A percentile compares a stretch with the other conserved stretches of the same genome.
These are phyloP conservation scores for Suhomyces yuchorum DNA, from an alignment of 1,139 yeast genomes.

Conservation along the genomic window DNA sequence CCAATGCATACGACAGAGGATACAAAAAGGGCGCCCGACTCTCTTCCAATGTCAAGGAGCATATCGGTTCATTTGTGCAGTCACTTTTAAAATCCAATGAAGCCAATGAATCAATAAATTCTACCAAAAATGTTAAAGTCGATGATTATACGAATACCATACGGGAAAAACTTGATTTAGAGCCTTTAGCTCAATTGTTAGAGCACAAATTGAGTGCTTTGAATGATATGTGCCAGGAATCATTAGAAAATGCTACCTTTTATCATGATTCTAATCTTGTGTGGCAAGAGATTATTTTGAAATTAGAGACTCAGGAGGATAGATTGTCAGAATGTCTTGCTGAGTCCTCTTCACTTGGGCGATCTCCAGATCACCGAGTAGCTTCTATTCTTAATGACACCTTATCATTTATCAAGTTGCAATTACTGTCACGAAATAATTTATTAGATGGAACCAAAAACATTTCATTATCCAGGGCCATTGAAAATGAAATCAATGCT, in stretches of 20 bases:
- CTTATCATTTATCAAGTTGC: slow-evolving; percentile 8
- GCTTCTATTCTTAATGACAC: slow-evolving; percentile 14
- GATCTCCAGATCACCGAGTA: slow-evolving; percentile 11
- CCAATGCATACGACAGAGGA: slow-evolving; percentile 40
- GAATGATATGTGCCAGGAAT: slow-evolving; percentile 25
- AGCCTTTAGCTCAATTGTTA: slow-evolving; percentile 35
- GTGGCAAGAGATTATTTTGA: slow-evolving; percentile 42
- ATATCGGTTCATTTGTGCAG: slow-evolving; percentile 17
- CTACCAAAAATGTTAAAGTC: slow-evolving; percentile 14
- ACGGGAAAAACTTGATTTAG: slow-evolving; percentile 34
- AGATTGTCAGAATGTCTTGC: slow-evolving; percentile 24
- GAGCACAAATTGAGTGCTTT: slow-evolving; percentile 35
- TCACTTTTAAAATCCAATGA: slow-evolving; percentile 2
- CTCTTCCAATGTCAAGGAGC: slow-evolving; percentile 28
- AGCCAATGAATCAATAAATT: background rate
- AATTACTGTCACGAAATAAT: slow-evolving; percentile 10
- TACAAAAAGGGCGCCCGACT: slow-evolving; percentile 36
- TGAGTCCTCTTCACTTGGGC: slow-evolving; percentile 17
- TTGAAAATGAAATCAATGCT: slow-evolving; percentile 28
- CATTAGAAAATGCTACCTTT: slow-evolving; percentile 32
- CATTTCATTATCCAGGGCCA: slow-evolving; percentile 20
- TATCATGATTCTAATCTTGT: slow-evolving; percentile 34
- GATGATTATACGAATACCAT: slow-evolving; percentile 43
- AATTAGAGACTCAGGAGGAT: slow-evolving; percentile 33
- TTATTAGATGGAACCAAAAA: slow-evolving; percentile 14